Base-by-base conservation (phyloP, 2,329 filamentous ascomycete species). In the Pseudogymnoascus sp. region DNA sequence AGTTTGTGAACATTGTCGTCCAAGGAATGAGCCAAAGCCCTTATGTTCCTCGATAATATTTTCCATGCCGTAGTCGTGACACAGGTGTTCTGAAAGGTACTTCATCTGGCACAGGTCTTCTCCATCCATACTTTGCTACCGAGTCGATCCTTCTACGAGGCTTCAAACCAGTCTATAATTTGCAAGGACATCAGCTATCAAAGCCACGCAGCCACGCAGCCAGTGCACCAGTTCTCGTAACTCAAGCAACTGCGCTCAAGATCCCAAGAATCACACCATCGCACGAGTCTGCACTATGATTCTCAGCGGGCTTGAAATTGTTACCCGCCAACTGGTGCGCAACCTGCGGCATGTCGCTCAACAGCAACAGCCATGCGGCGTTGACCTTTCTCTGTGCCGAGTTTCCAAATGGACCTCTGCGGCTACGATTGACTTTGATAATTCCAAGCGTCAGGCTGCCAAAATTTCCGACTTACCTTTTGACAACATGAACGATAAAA, bases 301-400 rank as follows among this genome's bases (percentile, higher is more conserved):
- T 35, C 33, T 58, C 30, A 61, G 41, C 22, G 67, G 67, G 2
- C 59, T 12, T 33, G 50, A 62, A 58, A 62, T 69, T 25, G 35
- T 68, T 15, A 58, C 60, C n/a, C 68, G 64, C 57, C 38, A 62
- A 1, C 57, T 70, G 9, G 62, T 70, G 7, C 65, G 62, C 30
- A 66, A 67, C 58, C 41, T 71, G 9, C 64, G 38, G 28, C 30
- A 61, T 6, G 43, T 60, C 38, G 18, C 41, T 20, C 64, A 67
- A 6, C 71, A 73, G 53, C 62, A 64, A 58, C 70, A 73, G 57
- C 71, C 71, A 8, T 73, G 71, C 38, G 68, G 71, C 5, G 61
- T 72, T 41, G 71, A 73, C 60, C 67, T 73, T 6, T 68, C 69
- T 5, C 60, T 73, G 1, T 63, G 63, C 6, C 66, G 64, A 33